Evolutionary conservation across 495 filamentous ascomycete genomes (phyloP).

Genomic region (Terfezia boudieri): DNA sequence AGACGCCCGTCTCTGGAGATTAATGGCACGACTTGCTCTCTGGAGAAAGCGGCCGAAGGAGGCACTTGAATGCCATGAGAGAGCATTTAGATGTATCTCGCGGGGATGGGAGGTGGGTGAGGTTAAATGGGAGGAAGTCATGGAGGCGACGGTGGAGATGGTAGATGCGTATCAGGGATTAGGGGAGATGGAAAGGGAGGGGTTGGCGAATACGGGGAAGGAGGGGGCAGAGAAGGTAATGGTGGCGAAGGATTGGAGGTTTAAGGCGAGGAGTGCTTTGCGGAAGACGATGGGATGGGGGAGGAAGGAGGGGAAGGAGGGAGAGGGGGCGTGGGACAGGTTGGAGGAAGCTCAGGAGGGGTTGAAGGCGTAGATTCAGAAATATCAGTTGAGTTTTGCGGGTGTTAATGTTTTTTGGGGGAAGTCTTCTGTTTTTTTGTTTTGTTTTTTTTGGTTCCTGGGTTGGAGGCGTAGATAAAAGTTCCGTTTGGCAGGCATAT

Average conservation of each 20-base stretch:
- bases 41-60: constrained; percentile 44
- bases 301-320: constrained; percentile 64
- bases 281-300: constrained; percentile 61
- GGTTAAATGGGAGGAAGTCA: constrained; percentile 35
- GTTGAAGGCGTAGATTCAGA: constrained; percentile 23
- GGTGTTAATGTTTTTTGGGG: no score
- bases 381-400: no score
- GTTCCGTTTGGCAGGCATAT: no score
- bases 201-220: constrained; percentile 20
- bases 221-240: constrained; percentile 9
- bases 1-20: constrained; percentile 48
- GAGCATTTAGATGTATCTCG: constrained; percentile 56
- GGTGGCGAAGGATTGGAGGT: constrained; percentile 51
- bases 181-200: constrained; percentile 29
- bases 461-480: no score
- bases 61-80: constrained; percentile 65
- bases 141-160: constrained; percentile 40
- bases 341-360: constrained; percentile 32
- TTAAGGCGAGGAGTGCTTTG: constrained; percentile 66
- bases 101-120: constrained; percentile 27
- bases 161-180: constrained; percentile 44
- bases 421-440: no score
- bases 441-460: no score
- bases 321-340: constrained; percentile 43
- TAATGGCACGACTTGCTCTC: constrained; percentile 45